phyloP scores from a whole-genome alignment of 768 basidiomycete genomes.

The Tulasnella calospora region DNA sequence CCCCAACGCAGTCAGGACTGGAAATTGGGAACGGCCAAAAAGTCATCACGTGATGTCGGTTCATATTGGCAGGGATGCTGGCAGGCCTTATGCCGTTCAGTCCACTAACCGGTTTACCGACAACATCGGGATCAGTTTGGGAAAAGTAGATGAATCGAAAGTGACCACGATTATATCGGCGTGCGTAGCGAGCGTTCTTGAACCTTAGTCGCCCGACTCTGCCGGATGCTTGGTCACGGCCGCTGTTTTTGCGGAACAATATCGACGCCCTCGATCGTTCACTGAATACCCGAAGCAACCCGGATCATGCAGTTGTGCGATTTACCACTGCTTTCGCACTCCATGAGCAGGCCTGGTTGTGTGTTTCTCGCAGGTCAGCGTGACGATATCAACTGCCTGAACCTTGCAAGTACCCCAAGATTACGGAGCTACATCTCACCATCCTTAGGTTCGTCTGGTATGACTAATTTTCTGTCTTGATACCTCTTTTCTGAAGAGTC shows the following conservation, averaged over 20 bases:
- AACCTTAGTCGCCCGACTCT: not conserved
- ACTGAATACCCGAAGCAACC: not conserved
- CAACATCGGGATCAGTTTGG: not conserved
- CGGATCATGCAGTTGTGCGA: not conserved
- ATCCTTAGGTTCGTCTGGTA: not conserved
- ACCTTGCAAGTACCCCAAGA: not conserved
- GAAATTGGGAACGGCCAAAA: not conserved
- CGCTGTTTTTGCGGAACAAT: not conserved
- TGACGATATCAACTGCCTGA: not conserved
- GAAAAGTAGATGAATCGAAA: not conserved
- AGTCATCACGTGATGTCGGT: not conserved
- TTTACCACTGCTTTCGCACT: not conserved
- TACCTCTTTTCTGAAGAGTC: not conserved
- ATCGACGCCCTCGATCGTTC: not conserved
- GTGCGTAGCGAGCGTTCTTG: not conserved
- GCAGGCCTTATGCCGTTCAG: not conserved
- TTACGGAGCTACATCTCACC: not conserved
- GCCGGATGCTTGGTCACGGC: not conserved
- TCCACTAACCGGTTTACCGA: not conserved
- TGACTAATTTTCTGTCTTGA: not conserved
- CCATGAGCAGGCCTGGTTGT: not conserved
- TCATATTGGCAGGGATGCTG: not conserved
- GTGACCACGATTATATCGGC: not conserved
- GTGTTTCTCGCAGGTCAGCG: not conserved
- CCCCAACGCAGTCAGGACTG: not conserved